A percentile compares a stretch with the other conserved stretches of the same genome.
Conservation (phyloP, 768 basidiomycete species). For the Pleurotus giganteus region DNA sequence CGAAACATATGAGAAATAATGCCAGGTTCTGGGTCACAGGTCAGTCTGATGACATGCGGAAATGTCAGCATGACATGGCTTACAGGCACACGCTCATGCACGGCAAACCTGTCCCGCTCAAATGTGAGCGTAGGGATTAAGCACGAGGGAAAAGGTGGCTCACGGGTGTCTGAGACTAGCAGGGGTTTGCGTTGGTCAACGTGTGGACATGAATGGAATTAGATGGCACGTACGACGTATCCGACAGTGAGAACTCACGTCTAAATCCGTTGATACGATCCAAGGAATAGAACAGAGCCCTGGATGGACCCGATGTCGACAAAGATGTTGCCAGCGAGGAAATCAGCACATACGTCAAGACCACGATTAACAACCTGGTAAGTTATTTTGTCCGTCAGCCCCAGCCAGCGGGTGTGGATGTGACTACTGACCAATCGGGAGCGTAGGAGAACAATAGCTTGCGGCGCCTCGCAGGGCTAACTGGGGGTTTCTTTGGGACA, state of each 20-base stretch:
- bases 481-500: constrained; percentile 17
- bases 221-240: constrained; percentile 59
- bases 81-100: constrained; percentile 79
- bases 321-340: not conserved
- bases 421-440: constrained; percentile 69
- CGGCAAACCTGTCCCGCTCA: constrained; percentile 48
- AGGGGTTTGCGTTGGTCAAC: constrained; percentile 11
- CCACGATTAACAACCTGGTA: constrained; percentile 64
- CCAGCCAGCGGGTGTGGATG: not conserved
- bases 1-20: constrained; percentile 50
- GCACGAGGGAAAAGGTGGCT: constrained; percentile 17
- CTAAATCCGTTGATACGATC: constrained; percentile 70
- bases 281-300: constrained; percentile 61
- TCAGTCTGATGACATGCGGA: constrained; percentile 6
- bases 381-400: not conserved
- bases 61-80: constrained; percentile 21
- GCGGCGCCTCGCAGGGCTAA: constrained; percentile 31
- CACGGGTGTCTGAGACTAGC: constrained; percentile 40
- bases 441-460: constrained; percentile 62
- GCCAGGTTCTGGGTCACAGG: constrained; percentile 37
- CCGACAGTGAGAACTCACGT: constrained; percentile 74
- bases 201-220: not conserved
- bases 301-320: constrained; percentile 23
- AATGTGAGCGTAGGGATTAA: not conserved
- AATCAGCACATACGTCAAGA: constrained; percentile 52